Conservation (phyloP, 1,139 yeast genomes). For the Hyphopichia pseudoburtonii region DNA sequence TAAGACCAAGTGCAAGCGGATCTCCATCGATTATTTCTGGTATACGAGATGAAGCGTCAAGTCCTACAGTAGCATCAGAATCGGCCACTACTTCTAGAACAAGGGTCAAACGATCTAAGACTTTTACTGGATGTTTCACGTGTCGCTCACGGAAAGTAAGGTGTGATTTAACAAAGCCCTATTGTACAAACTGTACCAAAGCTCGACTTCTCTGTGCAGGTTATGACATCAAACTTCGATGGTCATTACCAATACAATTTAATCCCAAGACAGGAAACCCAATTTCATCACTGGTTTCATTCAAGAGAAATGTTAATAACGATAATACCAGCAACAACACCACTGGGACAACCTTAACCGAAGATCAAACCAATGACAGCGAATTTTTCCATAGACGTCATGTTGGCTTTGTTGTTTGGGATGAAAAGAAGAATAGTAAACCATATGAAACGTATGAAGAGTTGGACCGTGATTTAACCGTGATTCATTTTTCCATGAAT, state of each 20-base stretch:
- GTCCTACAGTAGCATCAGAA: no score
- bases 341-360: constrained; percentile 11
- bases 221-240: constrained; percentile 74
- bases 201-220: constrained; percentile 72
- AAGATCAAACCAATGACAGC: constrained; percentile 25
- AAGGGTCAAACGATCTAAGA: constrained; percentile 30
- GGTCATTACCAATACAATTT: constrained; percentile 63
- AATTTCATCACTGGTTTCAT: constrained; percentile 25
- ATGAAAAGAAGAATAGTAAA: constrained; percentile 30
- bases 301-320: constrained; percentile 14
- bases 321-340: constrained; percentile 6
- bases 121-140: constrained; percentile 53
- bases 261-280: constrained; percentile 31
- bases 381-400: constrained; percentile 67
- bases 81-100: constrained; percentile 1
- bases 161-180: constrained; percentile 47
- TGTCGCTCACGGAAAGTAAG: constrained; percentile 50
- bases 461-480: constrained; percentile 70
- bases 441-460: constrained; percentile 76
- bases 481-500: constrained; percentile 55
- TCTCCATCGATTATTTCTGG: neutral
- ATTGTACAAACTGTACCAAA: constrained; percentile 42
- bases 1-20: no score
- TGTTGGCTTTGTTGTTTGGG: constrained; percentile 75
- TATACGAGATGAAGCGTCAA: neutral